Evolutionary conservation across 352 stramenopile genomes (phyloP), one percentile per base, ranked within the genome.

Genomic region (Globisporangium nodosum): DNA sequence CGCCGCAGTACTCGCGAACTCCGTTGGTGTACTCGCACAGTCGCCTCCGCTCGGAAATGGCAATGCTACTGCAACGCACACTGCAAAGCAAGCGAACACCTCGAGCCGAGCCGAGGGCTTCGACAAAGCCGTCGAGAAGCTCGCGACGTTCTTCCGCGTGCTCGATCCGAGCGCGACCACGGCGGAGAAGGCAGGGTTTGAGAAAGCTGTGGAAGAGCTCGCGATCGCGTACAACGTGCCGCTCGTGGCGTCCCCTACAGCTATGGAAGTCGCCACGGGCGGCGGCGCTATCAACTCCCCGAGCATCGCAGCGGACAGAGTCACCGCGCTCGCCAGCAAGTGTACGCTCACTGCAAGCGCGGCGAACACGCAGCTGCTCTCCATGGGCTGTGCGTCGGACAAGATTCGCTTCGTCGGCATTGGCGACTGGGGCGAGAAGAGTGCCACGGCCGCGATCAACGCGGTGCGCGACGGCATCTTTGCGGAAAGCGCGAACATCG

Each of bases 361-460:
- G 16, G 54, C 51, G 9, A 54, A 58, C 42, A 58, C 31, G 20
- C 58, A 64, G 33, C 37, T 60, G 37, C 43, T 64, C 18, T 52
- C 43, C 52, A 13, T 64, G 45, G 37, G 16, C n/a, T 68, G 61
- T 35, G 33, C 43, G 16, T 64, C 49, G 13, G 61, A 74, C 43
- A 62, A 58, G 40, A 56, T 77, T 27, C 67, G 67, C 43, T 71
- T 75, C 58, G 68, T 73, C 37, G 67, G 64, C 21, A 50, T 78
- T 8, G 70, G 67, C 9, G 70, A 78, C 52, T 78, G 70, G 66
- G 66, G 66, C 20, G 69, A 77, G 58, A 67, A 63, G 39, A 72
- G 59, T 18, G 60, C 60, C 37, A 66, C 63, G 13, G 47, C 60
- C 2, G 65, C 63, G 49, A 54, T 74, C 31, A 57, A 72, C 15